These are phyloP conservation scores for Isabelozyma rhagii DNA, from an alignment of 805 yeast species.

Conservation along the genomic window DNA sequence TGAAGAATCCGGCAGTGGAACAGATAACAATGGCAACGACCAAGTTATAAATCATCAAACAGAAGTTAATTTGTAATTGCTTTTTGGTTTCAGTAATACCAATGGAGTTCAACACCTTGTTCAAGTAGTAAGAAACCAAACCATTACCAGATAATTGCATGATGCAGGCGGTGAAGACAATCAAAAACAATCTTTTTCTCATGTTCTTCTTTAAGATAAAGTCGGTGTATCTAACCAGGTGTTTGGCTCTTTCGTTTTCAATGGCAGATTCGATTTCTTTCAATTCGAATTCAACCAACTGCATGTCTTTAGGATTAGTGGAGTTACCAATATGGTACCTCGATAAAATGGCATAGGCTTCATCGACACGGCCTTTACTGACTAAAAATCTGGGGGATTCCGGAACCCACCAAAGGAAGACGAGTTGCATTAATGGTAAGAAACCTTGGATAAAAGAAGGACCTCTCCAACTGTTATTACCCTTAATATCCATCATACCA, in stretches of 20 bases:
- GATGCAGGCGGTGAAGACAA: constrained; percentile 27
- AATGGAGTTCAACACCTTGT: constrained; percentile 48
- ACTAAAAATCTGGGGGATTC: constrained; percentile 49
- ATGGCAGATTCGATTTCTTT: constrained; percentile 37
- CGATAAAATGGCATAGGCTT: constrained; percentile 41
- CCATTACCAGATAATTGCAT: constrained; percentile 53
- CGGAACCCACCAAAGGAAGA: constrained; percentile 39
- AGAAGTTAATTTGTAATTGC: constrained; percentile 51
- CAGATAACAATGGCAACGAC: constrained; percentile 19
- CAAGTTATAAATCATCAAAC: constrained; percentile 47
- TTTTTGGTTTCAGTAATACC: constrained; percentile 47
- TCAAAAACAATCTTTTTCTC: constrained; percentile 39
- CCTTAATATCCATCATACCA: constrained; percentile 35
- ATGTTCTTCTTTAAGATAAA: constrained; percentile 36
- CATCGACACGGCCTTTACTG: constrained; percentile 36
- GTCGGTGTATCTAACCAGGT: constrained; percentile 32
- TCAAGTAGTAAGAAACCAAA: constrained; percentile 49
- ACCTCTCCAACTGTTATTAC: constrained; percentile 49
- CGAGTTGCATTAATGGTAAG: constrained; percentile 42
- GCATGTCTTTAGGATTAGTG: constrained; percentile 20
- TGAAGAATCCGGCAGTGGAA: constrained; percentile 16
- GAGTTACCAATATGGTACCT: constrained; percentile 41
- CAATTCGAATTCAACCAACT: constrained; percentile 36
- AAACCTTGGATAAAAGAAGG: constrained; percentile 52
- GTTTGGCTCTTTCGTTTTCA: constrained; percentile 37